Percentiles rank a stretch among this genome's conserved stretches.
phyloP scores from a whole-genome alignment of 495 filamentous ascomycete species.

The Neurospora sp. region DNA sequence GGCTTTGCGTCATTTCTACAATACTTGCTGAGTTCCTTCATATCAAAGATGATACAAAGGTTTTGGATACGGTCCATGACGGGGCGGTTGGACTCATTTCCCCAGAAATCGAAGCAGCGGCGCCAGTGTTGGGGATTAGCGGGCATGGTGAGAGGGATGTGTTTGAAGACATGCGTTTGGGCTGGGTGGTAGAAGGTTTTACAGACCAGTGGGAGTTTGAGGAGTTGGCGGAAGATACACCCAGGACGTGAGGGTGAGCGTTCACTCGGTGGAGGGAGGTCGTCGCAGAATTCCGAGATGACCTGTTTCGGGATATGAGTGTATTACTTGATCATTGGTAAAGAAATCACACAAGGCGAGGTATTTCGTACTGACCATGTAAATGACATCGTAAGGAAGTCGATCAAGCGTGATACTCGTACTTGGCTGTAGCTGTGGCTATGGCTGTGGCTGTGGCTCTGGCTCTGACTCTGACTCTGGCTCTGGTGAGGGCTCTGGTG shows the following conservation, averaged over 20 bases:
- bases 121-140: neutral
- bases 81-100: neutral
- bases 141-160: neutral
- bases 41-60: neutral
- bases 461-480: too few relatives aligned
- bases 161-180: neutral
- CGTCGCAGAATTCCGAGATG: neutral
- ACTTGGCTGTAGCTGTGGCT: neutral
- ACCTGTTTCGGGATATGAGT: neutral
- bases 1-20: neutral
- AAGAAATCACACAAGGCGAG: neutral
- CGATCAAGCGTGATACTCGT: neutral
- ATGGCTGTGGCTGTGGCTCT: neutral
- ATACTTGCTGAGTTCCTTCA: neutral
- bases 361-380: neutral
- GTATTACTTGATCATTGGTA: neutral
- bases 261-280: neutral
- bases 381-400: neutral
- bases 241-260: too few relatives aligned
- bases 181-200: neutral
- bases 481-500: too few relatives aligned
- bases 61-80: neutral
- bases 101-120: neutral
- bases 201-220: neutral
- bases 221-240: neutral